phyloP scores from a whole-genome alignment of 2,329 filamentous ascomycete species.

The Curvularia eragrostidis region DNA sequence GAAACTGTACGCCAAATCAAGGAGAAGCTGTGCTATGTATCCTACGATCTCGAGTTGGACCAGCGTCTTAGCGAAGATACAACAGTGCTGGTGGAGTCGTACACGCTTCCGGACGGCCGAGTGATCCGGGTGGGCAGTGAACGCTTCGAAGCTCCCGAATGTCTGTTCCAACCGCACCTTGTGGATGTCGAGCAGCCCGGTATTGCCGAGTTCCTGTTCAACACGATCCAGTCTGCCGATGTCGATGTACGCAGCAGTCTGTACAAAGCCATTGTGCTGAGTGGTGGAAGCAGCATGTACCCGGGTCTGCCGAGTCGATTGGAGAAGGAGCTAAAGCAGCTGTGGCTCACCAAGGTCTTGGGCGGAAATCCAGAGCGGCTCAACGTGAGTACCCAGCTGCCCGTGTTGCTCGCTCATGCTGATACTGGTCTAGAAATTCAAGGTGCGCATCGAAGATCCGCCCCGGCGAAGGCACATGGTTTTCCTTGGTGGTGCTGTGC shows the following conservation, averaged over 20 bases:
- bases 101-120: slow-evolving; percentile 94
- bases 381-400: slow-evolving; percentile 59
- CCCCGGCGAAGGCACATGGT: slow-evolving; percentile 98
- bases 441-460: slow-evolving; percentile 98
- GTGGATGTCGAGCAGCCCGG: slow-evolving; percentile 97
- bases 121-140: slow-evolving; percentile 97
- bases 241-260: slow-evolving; percentile 92
- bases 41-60: slow-evolving; percentile 95
- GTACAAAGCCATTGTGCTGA: slow-evolving; percentile 97
- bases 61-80: slow-evolving; percentile 96
- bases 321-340: slow-evolving; percentile 98
- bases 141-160: slow-evolving; percentile 97
- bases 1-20: slow-evolving; percentile 98
- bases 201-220: slow-evolving; percentile 97
- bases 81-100: slow-evolving; percentile 94
- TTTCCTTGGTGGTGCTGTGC: slow-evolving; percentile 94
- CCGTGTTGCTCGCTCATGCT: slow-evolving; percentile 19
- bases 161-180: slow-evolving; percentile 96
- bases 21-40: slow-evolving; percentile 99
- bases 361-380: slow-evolving; percentile 90
- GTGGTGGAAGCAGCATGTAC: slow-evolving; percentile 98
- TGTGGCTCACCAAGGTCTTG: slow-evolving; percentile 93
- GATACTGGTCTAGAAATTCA: slow-evolving; percentile 77
- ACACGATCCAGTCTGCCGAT: slow-evolving; percentile 95
- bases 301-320: slow-evolving; percentile 90